phyloP scores from a whole-genome alignment of 2,329 filamentous ascomycete genomes.

The Trichoderma simmonsii region DNA sequence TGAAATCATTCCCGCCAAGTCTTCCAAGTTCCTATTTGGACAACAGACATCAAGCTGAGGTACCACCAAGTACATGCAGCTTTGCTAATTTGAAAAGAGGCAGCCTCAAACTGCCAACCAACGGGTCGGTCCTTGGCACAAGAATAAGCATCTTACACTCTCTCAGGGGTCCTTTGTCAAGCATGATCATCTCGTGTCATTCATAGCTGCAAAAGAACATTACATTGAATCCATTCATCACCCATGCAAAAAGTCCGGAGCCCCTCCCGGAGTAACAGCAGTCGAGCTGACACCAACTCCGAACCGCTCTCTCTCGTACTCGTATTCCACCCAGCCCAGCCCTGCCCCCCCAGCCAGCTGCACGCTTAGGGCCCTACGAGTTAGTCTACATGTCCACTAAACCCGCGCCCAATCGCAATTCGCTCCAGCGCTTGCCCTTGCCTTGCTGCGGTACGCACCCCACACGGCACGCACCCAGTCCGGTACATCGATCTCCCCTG shows the following conservation, averaged over 20 bases:
- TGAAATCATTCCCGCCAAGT: neutral
- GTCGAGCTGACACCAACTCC: neutral
- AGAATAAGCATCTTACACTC: neutral
- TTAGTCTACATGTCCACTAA: no score
- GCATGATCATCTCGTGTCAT: neutral
- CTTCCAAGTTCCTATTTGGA: neutral
- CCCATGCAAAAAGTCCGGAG: neutral
- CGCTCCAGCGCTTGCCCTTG: neutral
- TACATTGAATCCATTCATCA: neutral
- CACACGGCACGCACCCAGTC: conserved; percentile 11
- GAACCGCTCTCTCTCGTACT: neutral
- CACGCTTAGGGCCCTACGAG: neutral
- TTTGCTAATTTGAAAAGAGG: neutral
- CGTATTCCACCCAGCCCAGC: neutral
- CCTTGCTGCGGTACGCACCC: neutral
- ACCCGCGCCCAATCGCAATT: neutral
- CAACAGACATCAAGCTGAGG: neutral
- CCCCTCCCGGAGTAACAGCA: neutral
- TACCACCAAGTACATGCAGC: neutral
- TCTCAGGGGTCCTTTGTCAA: neutral
- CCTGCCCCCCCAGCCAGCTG: neutral
- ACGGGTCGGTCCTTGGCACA: neutral
- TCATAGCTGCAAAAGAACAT: neutral
- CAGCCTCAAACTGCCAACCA: neutral
- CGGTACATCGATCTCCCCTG: conserved; percentile 15